These are phyloP conservation scores for Neoscytalidium dimidiatum DNA, from an alignment of 2,329 filamentous ascomycete genomes.

Conservation along the genomic window DNA sequence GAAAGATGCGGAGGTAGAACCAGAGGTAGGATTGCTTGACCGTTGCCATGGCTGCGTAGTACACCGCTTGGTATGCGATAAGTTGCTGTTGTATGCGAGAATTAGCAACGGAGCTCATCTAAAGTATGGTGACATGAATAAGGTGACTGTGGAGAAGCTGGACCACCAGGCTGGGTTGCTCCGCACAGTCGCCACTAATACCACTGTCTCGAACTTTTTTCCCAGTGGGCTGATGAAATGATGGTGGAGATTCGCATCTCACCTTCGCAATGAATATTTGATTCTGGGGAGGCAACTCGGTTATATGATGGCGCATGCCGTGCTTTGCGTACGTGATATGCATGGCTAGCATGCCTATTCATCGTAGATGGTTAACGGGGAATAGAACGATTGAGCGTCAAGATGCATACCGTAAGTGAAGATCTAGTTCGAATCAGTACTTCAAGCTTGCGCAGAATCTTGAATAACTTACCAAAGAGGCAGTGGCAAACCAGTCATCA, in stretches of 20 bases:
- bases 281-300: not conserved
- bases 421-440: not conserved
- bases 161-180: no score
- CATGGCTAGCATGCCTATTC: slow-evolving; percentile 1
- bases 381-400: not conserved
- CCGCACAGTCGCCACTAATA: no score
- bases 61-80: slow-evolving; percentile 8
- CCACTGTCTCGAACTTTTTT: not conserved
- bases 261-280: not conserved
- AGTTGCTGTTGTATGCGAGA: not conserved
- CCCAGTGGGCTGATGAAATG: not conserved
- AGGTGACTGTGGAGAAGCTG: no score
- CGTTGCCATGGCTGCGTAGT: not conserved
- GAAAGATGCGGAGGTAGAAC: slow-evolving; percentile 15
- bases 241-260: not conserved
- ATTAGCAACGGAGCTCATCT: not conserved
- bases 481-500: not conserved
- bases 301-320: not conserved
- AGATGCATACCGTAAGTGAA: not conserved
- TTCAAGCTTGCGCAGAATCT: not conserved
- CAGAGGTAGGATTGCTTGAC: slow-evolving; percentile 14
- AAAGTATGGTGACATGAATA: no score
- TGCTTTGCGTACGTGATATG: slow-evolving; percentile 5
- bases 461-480: not conserved
- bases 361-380: not conserved